Conservation (phyloP, 2,329 filamentous ascomycete genomes). For the Exserohilum rostratum region DNA sequence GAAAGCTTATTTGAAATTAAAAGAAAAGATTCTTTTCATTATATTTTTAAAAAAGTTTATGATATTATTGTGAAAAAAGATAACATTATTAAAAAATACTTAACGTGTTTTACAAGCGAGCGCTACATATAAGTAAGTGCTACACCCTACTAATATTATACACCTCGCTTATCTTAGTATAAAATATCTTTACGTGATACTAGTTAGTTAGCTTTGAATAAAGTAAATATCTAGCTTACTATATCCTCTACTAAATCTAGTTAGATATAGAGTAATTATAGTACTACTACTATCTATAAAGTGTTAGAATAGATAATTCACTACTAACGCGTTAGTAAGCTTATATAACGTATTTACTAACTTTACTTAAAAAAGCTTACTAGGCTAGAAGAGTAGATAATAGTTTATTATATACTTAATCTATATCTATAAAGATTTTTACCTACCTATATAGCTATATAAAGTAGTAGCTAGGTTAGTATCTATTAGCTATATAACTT, state of each 20-base stretch:
- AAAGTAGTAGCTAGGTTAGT: background rate
- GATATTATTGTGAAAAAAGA: too few relatives aligned
- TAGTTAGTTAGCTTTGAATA: background rate
- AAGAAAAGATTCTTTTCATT: too few relatives aligned
- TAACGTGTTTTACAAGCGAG: too few relatives aligned
- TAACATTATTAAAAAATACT: too few relatives aligned
- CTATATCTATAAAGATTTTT: too few relatives aligned
- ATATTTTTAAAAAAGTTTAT: too few relatives aligned
- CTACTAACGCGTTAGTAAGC: background rate
- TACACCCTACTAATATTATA: too few relatives aligned
- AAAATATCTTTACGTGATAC: background rate
- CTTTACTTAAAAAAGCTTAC: background rate
- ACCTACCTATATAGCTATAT: background rate
- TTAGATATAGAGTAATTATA: background rate
- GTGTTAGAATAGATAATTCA: background rate
- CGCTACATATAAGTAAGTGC: too few relatives aligned
- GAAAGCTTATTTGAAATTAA: too few relatives aligned
- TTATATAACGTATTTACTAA: background rate
- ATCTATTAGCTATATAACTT: background rate
- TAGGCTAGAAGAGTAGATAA: too few relatives aligned
- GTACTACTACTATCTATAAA: background rate
- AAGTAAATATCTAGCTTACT: background rate
- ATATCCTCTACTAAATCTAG: background rate
- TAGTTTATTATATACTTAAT: too few relatives aligned
- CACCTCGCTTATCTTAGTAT: too few relatives aligned